phyloP scores from a whole-genome alignment of 139 green algal genomes.

The Asterochloris sp. region DNA sequence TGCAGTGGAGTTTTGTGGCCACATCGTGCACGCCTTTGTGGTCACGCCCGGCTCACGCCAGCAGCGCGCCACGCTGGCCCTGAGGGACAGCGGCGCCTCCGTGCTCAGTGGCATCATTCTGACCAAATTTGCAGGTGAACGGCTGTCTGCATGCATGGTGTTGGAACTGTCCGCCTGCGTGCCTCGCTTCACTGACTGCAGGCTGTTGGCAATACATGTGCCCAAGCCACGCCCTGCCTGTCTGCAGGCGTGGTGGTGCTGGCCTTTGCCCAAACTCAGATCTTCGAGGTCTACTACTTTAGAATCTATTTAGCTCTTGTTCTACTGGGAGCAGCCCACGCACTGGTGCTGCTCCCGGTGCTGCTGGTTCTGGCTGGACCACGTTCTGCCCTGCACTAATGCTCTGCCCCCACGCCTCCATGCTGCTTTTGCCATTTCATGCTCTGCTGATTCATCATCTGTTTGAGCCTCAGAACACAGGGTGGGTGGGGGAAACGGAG shows the following conservation, averaged over 20 bases:
- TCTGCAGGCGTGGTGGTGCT: conserved; percentile 71
- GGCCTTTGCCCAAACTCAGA: conserved; percentile 67
- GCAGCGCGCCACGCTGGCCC: conserved; percentile 34
- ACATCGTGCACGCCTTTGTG: conserved; percentile 75
- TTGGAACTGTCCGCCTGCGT: background rate
- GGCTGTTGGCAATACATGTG: too few relatives aligned
- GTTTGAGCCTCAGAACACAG: too few relatives aligned
- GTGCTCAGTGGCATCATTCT: conserved; percentile 82
- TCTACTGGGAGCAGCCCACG: conserved; percentile 77
- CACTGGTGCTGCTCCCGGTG: conserved; percentile 84
- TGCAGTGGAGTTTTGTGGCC: conserved; percentile 79
- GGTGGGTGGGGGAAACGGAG: too few relatives aligned
- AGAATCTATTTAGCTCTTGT: conserved; percentile 85
- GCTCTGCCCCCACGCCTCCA: background rate
- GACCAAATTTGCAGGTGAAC: conserved; percentile 66
- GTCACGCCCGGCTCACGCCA: conserved; percentile 32
- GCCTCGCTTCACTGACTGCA: background rate
- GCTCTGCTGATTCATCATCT: too few relatives aligned
- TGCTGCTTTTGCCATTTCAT: too few relatives aligned
- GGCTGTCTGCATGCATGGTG: background rate
- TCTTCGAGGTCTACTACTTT: conserved; percentile 76
- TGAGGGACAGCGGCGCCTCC: conserved; percentile 56
- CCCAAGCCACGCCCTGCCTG: background rate
- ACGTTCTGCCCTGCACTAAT: background rate
- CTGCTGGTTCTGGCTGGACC: conserved; percentile 64